Conservation (phyloP, 805 yeast genomes). For the Candida wancherniae region DNA sequence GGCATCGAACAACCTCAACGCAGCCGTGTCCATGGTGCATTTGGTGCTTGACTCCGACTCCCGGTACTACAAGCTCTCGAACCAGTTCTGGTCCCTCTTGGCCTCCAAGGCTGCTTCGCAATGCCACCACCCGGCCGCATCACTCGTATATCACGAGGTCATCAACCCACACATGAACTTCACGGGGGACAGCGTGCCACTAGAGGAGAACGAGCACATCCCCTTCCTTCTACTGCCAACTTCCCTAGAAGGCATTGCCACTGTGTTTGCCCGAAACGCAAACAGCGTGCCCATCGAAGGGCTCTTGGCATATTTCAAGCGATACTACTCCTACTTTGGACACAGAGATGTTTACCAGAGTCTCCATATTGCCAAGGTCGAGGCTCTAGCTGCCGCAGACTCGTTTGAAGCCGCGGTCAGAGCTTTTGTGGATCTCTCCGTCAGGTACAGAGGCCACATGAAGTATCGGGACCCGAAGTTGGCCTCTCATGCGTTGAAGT, state of each 20-base stretch:
- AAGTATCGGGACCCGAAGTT: slow-evolving; percentile 5
- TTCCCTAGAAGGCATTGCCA: slow-evolving; percentile 22
- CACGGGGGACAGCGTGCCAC: not conserved
- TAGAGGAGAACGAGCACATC: slow-evolving; percentile 15
- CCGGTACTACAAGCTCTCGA: slow-evolving; percentile 18
- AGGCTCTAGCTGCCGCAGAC: slow-evolving; percentile 23
- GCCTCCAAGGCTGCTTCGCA: slow-evolving; percentile 21
- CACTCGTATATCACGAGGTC: slow-evolving; percentile 32
- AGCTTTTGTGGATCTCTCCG: slow-evolving; percentile 20
- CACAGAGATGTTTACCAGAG: slow-evolving; percentile 26
- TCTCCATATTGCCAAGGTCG: slow-evolving; percentile 26
- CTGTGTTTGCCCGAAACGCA: slow-evolving; percentile 24
- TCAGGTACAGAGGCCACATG: slow-evolving; percentile 18
- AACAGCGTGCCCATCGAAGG: slow-evolving; percentile 27
- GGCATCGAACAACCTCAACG: slow-evolving; percentile 17
- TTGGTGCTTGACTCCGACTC: slow-evolving; percentile 14
- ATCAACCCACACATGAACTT: slow-evolving; percentile 22
- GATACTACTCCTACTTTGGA: slow-evolving; percentile 33
- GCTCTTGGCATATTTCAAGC: slow-evolving; percentile 29
- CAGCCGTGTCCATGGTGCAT: slow-evolving; percentile 26
- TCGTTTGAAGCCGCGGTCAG: slow-evolving; percentile 21
- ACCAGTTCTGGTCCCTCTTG: slow-evolving; percentile 33
- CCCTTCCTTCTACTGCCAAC: slow-evolving; percentile 33
- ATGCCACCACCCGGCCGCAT: slow-evolving; percentile 27
- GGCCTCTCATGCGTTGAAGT: slow-evolving; percentile 9